Conservation (phyloP, 805 yeast genomes). For the Candida sphagnicola region DNA sequence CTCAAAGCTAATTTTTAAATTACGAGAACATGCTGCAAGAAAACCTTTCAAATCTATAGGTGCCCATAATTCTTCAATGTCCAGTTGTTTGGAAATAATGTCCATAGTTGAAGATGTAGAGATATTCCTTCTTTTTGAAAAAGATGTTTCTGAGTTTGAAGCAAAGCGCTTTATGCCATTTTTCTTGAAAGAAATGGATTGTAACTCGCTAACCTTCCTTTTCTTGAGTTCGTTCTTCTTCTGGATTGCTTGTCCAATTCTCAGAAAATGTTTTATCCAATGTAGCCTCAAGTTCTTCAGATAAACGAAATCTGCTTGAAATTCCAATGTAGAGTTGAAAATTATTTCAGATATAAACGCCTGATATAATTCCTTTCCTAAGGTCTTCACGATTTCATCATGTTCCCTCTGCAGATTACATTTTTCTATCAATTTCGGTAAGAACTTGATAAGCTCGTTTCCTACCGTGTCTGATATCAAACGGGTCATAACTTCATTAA, state of each 20-base stretch:
- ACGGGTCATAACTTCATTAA: slow-evolving; percentile 14
- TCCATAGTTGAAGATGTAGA: slow-evolving; percentile 9
- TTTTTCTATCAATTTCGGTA: slow-evolving; percentile 21
- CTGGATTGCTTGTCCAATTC: slow-evolving; percentile 19
- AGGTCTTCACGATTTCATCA: slow-evolving; percentile 23
- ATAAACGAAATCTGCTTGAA: slow-evolving; percentile 43
- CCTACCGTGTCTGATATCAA: slow-evolving; percentile 19
- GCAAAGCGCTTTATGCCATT: slow-evolving; percentile 17
- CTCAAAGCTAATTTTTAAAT: slow-evolving; percentile 20
- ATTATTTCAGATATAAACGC: slow-evolving; percentile 62
- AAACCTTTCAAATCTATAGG: slow-evolving; percentile 39
- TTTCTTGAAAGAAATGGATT: slow-evolving; percentile 18
- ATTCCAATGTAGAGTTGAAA: slow-evolving; percentile 38
- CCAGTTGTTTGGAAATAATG: slow-evolving; percentile 24
- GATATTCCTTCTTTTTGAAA: slow-evolving; percentile 1
- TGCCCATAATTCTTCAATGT: slow-evolving; percentile 43
- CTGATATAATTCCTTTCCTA: slow-evolving; percentile 49
- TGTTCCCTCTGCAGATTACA: slow-evolving; percentile 20
- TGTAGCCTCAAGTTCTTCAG: slow-evolving; percentile 24
- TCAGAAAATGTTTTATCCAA: slow-evolving; percentile 27
- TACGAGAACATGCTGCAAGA: slow-evolving; percentile 22
- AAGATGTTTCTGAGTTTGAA: slow-evolving; percentile 10
- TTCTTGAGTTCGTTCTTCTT: slow-evolving; percentile 20
- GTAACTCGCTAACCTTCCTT: slow-evolving; percentile 31
- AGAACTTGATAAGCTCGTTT: slow-evolving; percentile 19